Base-by-base conservation (phyloP, 768 basidiomycete species). In the Pleurotus tuber-regium region DNA sequence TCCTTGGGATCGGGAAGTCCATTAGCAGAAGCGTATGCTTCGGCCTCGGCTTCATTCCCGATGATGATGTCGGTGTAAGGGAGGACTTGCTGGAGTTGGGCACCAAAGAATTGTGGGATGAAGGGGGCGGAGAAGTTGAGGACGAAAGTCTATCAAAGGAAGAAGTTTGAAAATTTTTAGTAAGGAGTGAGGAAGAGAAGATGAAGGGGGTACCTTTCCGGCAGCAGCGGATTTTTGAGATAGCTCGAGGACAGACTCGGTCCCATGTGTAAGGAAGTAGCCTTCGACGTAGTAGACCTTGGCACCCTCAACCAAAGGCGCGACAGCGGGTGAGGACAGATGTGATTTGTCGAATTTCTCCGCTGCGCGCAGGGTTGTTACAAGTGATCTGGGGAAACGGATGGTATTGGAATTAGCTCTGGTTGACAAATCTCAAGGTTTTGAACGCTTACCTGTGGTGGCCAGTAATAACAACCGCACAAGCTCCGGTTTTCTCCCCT, bases 121-220 rank as follows among this genome's bases (percentile, higher is more conserved):
- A 98, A 99, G 14, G 97, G 97, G 2, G 97, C 97, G 7, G 93
- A 96, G 61, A 99, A 79, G 77, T 99, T 99, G 61, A 98, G 69
- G 9, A 81, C 82, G 68, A 98, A 95, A 54, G 85, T 86, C 92
- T 94, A 59, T 16, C 16, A 24, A 19, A 51, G 4, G 16, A 43
- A 18, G 41, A 21, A 54, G 42, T 16, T 49, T 19, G 23, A 18
- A 18, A 9, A 12, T 14, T 43, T 25, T 61, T 21, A 58, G 57
- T 5, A 14, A 21, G 31, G 53, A 19, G 18, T 16, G 24, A 39
- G 36, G 28, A 6, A 50, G 39, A 33, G n/a, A n/a, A n/a, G 19
- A 16, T 5, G 16, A 24, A 24, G 0, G 16, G 1, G 69, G 11
- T 50, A 86, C 92, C 82, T 97, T 98, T 59, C 83, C 82, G 14